phyloP scores from a whole-genome alignment of 169 alveolate genomes.

The Babesia bovis region DNA sequence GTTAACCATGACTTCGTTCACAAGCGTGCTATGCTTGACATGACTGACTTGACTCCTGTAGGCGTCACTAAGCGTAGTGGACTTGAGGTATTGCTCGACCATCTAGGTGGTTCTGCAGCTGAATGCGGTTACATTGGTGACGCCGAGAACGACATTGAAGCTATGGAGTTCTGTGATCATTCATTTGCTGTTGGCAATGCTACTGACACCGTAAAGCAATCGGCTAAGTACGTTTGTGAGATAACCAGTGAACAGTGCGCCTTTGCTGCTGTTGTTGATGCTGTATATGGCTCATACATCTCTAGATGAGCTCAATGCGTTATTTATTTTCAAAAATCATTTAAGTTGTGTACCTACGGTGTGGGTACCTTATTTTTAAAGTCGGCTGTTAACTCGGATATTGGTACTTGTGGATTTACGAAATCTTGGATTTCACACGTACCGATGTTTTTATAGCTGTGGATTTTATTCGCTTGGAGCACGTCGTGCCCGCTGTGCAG shows the following conservation, averaged over 20 bases:
- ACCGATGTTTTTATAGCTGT: too few relatives aligned
- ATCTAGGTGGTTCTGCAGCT: slow-evolving; percentile 24
- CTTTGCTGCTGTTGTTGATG: slow-evolving; percentile 9
- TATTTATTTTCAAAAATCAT: too few relatives aligned
- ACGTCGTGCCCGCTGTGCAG: too few relatives aligned
- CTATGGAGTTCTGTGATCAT: slow-evolving; percentile 23
- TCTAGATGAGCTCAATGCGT: too few relatives aligned
- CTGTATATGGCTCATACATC: neutral
- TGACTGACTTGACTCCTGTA: slow-evolving; percentile 29
- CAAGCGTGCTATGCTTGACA: slow-evolving; percentile 22
- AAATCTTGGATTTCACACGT: too few relatives aligned
- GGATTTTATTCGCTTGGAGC: too few relatives aligned
- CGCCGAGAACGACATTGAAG: slow-evolving; percentile 57
- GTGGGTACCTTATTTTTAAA: too few relatives aligned
- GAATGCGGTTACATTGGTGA: slow-evolving; percentile 60
- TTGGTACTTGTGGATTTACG: too few relatives aligned
- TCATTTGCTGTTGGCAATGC: slow-evolving; percentile 66
- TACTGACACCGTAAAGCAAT: slow-evolving; percentile 23
- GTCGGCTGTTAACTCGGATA: too few relatives aligned
- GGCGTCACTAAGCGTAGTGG: slow-evolving; percentile 62
- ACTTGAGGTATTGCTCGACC: slow-evolving; percentile 7
- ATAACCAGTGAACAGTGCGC: slow-evolving; percentile 42
- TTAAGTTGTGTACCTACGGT: too few relatives aligned
- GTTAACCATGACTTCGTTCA: slow-evolving; percentile 17
- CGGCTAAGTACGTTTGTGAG: slow-evolving; percentile 33